A percentile compares a stretch with the other conserved stretches of the same genome.
Conservation (phyloP, 2,329 filamentous ascomycete genomes). For the Alternaria infectoria region DNA sequence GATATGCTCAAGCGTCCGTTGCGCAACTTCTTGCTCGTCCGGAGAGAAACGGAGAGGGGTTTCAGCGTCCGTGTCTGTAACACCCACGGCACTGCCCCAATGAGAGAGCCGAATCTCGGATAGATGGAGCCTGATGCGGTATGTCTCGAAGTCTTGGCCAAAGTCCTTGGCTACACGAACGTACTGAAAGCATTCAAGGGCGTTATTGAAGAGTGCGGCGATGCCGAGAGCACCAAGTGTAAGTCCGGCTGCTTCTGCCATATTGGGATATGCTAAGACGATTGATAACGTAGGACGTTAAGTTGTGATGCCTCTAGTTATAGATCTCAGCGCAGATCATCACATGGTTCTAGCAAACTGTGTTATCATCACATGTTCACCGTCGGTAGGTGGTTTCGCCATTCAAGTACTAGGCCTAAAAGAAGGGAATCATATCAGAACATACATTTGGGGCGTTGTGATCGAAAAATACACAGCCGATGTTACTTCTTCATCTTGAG, state of each 20-base stretch:
- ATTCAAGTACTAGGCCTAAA: no score
- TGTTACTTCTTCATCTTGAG: no score
- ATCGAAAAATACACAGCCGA: no score
- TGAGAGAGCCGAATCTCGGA: not conserved
- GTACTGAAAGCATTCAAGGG: constrained; percentile 32
- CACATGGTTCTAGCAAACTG: not conserved
- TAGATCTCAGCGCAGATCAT: not conserved
- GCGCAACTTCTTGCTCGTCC: not conserved
- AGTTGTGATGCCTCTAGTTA: not conserved
- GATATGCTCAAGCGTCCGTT: not conserved
- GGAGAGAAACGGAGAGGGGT: not conserved
- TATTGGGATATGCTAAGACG: not conserved
- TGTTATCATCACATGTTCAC: not conserved
- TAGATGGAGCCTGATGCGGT: not conserved
- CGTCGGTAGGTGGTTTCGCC: not conserved
- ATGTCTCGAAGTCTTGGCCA: constrained; percentile 22
- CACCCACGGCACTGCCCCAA: not conserved
- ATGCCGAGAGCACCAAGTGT: constrained; percentile 24
- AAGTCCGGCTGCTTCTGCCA: constrained; percentile 25
- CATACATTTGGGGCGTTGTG: no score
- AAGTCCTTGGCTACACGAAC: constrained; percentile 27
- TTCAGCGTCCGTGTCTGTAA: not conserved
- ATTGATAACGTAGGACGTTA: not conserved
- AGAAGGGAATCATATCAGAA: no score
- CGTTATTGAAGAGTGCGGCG: constrained; percentile 25